Base-by-base conservation (phyloP, 805 yeast genomes). In the Maudiozyma bulderi region DNA sequence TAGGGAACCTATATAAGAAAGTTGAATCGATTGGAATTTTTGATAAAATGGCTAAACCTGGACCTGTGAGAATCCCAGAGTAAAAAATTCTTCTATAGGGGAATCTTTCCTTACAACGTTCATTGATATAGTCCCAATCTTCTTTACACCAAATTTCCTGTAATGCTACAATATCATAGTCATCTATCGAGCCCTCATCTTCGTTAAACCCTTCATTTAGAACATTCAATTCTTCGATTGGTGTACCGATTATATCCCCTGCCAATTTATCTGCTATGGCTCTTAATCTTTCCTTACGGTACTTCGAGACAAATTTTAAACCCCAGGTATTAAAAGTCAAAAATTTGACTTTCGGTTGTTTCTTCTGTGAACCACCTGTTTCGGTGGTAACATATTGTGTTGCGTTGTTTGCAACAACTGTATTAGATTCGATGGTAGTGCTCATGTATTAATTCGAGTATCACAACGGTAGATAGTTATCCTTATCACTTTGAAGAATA, bases 81-180 rank as follows among this genome's bases (percentile, higher is more conserved):
- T 78, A 79, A 69, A 84, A 93, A 47, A 77, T 71, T 52, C 96
- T 75, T 46, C 79, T 65, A 63, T 78, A 81, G 0, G 91, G 90
- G 56, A 75, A 86, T 38, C 59, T 61, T 0, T 57, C 55, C 2
- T 62, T 48, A 50, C 89, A 77, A 6, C 62, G 64, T 3, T 54
- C 51, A 14, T 73, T 73, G 20, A 93, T 66, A 52, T 78, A 77
- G 1, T 78, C 75, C 90, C 90, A 90, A 64, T 93, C 99, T 44
- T 76, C 80, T 53, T 80, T 75, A 39, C 83, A 82, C 99, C 99
- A 93, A 10, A 93, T 75, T 61, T 93, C 99, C 64, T 93, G 99
- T n/a, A 93, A 70, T 1, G 96, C 96, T 6, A 93, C 77, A 10
- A 93, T 75, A 66, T 93, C 96, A 66, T 85, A 88, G 6, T 46